These are phyloP conservation scores for Helicostylum pulchrum DNA, from an alignment of 192 early-diverging fungal genomes.

Conservation along the genomic window DNA sequence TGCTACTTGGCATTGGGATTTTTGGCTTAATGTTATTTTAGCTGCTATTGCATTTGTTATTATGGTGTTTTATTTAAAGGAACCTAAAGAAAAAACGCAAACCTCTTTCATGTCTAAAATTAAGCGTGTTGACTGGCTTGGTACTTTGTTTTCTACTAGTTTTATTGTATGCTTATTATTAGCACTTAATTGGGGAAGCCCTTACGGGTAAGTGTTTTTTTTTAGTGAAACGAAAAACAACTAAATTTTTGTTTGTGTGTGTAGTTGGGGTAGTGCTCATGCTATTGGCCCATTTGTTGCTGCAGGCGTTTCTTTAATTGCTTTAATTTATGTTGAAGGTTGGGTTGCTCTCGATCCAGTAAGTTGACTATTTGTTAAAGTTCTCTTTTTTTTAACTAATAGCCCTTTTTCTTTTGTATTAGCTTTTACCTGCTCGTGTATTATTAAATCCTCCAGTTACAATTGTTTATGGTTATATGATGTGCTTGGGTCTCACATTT, in stretches of 20 bases:
- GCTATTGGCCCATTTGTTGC: constrained; percentile 55
- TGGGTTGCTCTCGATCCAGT: constrained; percentile 57
- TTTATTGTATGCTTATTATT: constrained; percentile 53
- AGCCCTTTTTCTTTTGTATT: constrained; percentile 4
- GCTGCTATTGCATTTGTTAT: constrained; percentile 10
- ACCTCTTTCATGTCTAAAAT: constrained; percentile 48
- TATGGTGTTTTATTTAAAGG: constrained; percentile 40
- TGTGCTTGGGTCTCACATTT: constrained; percentile 50
- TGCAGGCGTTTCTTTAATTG: constrained; percentile 29
- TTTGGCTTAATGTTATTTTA: constrained; percentile 45
- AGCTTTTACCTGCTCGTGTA: constrained; percentile 31
- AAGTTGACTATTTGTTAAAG: too few relatives aligned
- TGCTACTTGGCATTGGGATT: constrained; percentile 68
- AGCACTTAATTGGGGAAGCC: constrained; percentile 61
- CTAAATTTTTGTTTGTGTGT: background rate
- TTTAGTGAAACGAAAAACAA: background rate
- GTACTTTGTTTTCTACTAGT: constrained; percentile 48
- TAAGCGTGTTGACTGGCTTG: constrained; percentile 58
- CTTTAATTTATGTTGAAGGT: constrained; percentile 51
- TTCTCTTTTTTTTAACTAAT: background rate
- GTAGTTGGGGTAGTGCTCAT: constrained; percentile 51
- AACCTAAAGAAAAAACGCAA: constrained; percentile 39
- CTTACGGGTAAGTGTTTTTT: constrained; percentile 38
- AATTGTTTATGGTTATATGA: constrained; percentile 45
- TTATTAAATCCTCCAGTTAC: constrained; percentile 44